Evolutionary conservation across 768 basidiomycete genomes (phyloP).

Genomic region (Pleurotus pulmonarius): DNA sequence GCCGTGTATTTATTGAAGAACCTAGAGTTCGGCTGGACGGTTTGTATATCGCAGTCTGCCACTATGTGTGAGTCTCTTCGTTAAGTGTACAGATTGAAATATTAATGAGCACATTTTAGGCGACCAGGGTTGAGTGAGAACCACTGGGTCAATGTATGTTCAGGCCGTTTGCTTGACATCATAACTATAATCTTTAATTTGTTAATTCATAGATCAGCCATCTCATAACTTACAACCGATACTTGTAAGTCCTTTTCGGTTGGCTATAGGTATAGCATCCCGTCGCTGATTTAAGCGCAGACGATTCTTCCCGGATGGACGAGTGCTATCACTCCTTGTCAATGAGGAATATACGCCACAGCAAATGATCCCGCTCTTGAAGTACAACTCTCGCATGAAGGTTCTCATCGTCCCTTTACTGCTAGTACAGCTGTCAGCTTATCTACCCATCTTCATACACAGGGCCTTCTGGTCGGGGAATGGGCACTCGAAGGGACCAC

Average conservation of each 20-base stretch:
- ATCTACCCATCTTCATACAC: neutral
- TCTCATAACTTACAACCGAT: slow-evolving; percentile 89
- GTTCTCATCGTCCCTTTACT: slow-evolving; percentile 27
- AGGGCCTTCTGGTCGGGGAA: slow-evolving; percentile 72
- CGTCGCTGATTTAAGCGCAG: slow-evolving; percentile 30
- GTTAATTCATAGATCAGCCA: slow-evolving; percentile 58
- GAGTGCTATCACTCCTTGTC: slow-evolving; percentile 79
- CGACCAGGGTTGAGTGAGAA: slow-evolving; percentile 80
- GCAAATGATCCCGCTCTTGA: slow-evolving; percentile 71
- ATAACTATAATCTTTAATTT: slow-evolving; percentile 8
- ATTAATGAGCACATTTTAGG: slow-evolving; percentile 27
- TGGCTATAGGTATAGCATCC: neutral
- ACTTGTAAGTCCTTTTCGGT: slow-evolving; percentile 52
- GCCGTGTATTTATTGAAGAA: slow-evolving; percentile 78
- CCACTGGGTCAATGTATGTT: slow-evolving; percentile 78
- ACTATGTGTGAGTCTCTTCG: slow-evolving; percentile 65
- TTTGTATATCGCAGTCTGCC: slow-evolving; percentile 88
- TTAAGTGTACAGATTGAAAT: neutral
- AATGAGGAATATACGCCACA: slow-evolving; percentile 74
- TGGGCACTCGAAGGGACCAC: slow-evolving; percentile 63
- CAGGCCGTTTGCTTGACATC: slow-evolving; percentile 4
- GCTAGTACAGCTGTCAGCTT: neutral
- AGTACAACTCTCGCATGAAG: slow-evolving; percentile 77
- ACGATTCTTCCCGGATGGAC: slow-evolving; percentile 85
- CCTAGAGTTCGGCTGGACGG: slow-evolving; percentile 85